Conservation (phyloP, 1,284 basidiomycete genomes). For the Moesziomyces antarcticus region DNA sequence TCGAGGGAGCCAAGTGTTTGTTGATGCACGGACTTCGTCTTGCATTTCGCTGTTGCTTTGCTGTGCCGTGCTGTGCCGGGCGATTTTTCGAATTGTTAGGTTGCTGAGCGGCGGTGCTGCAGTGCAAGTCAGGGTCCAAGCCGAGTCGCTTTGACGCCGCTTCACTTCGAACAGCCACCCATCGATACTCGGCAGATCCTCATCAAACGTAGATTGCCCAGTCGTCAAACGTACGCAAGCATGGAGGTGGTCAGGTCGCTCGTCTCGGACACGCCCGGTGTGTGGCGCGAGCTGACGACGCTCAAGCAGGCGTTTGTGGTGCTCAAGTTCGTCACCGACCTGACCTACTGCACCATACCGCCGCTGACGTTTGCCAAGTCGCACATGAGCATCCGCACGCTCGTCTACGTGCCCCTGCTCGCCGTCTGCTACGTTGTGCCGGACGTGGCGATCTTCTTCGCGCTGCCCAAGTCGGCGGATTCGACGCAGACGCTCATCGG, state of each 20-base stretch:
- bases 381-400: constrained; percentile 18
- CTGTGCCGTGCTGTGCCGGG: too few species aligned
- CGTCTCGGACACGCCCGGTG: constrained; percentile 16
- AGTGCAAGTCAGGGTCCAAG: too few species aligned
- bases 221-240: not conserved
- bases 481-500: constrained; percentile 22
- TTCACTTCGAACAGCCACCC: not conserved
- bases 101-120: too few species aligned
- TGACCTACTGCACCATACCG: constrained; percentile 20
- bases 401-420: constrained; percentile 10
- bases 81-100: too few species aligned
- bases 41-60: too few species aligned
- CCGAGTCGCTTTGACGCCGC: too few species aligned
- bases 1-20: too few species aligned
- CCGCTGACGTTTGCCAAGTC: constrained; percentile 34
- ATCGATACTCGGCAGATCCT: too few species aligned
- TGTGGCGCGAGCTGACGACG: constrained; percentile 26
- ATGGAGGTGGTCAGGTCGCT: constrained; percentile 27
- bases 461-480: constrained; percentile 34
- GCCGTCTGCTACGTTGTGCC: constrained; percentile 6
- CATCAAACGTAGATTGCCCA: too few species aligned
- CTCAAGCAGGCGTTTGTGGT: constrained; percentile 24
- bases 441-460: constrained; percentile 37
- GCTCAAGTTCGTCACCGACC: constrained; percentile 34
- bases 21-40: too few species aligned